phyloP scores from a whole-genome alignment of 805 yeast species.

The Kluyveromyces starmeri region DNA sequence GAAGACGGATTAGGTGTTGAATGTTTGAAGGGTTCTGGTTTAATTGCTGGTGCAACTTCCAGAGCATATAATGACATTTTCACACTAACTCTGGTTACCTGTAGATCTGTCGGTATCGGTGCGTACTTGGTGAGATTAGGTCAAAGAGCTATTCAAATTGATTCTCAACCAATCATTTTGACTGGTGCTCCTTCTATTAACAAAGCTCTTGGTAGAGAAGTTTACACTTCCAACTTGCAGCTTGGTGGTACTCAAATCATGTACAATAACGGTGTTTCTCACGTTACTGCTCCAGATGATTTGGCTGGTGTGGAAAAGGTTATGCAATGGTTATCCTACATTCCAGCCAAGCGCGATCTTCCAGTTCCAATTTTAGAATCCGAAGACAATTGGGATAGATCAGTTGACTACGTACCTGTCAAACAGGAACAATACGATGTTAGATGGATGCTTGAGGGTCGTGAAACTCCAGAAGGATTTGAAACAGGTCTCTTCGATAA shows the following conservation, averaged over 20 bases:
- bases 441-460: slow-evolving; percentile 90
- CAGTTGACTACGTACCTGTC: slow-evolving; percentile 70
- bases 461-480: slow-evolving; percentile 57
- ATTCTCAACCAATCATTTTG: slow-evolving; percentile 96
- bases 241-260: slow-evolving; percentile 98
- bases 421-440: slow-evolving; percentile 76
- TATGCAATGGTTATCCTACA: slow-evolving; percentile 89
- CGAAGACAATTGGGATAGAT: slow-evolving; percentile 90
- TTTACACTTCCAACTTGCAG: slow-evolving; percentile 92
- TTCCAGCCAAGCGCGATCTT: slow-evolving; percentile 82
- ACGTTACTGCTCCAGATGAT: slow-evolving; percentile 93
- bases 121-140: slow-evolving; percentile 97
- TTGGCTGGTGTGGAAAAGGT: slow-evolving; percentile 93
- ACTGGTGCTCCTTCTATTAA: slow-evolving; percentile 99
- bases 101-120: slow-evolving; percentile 99
- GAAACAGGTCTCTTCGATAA: slow-evolving; percentile 88
- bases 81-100: slow-evolving; percentile 96
- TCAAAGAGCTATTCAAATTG: slow-evolving; percentile 97
- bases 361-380: slow-evolving; percentile 86
- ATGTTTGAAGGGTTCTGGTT: slow-evolving; percentile 95
- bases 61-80: slow-evolving; percentile 96
- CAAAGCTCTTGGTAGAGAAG: slow-evolving; percentile 94
- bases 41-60: slow-evolving; percentile 98
- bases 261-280: slow-evolving; percentile 98
- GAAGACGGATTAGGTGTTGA: slow-evolving; percentile 98